Evolutionary conservation across 495 filamentous ascomycete species (phyloP), one percentile per base, ranked within the genome.

Genomic region (Penicillium argentinense): DNA sequence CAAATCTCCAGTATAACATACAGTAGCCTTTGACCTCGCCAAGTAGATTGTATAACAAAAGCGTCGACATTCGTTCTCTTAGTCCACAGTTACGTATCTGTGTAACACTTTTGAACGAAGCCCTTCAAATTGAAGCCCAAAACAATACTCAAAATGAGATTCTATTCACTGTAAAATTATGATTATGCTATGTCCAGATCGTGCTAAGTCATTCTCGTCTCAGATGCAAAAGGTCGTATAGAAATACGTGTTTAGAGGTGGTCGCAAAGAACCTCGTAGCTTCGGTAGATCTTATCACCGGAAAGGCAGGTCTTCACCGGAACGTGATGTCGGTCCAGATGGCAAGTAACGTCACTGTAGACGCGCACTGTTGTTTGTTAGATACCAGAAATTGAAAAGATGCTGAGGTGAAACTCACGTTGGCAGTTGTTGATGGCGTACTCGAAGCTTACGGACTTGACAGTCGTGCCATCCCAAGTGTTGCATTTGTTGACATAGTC

Each of bases 401-500:
- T 29, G 3, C 6, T 16, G 24, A 28, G 4, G 18, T 16, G 2
- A 13, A 3, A 45, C 42, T 45, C 18, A 45, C 42, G 13, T 11
- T 17, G 25, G 42, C 30, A 45, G 8, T 42, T 42, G 28, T 52
- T 52, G 14, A 27, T 42, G 7, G 43, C 43, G 19, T 29, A 29
- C 12, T 52, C 45, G 28, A 45, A 49, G 12, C 33, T 44, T 17
- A 52, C 41, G n/a, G 50, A 57, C 22, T 29, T 19, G 17, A 47
- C 21, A 1, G 16, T 33, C 17, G 39, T 33, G 30, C 41, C 40
- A 2, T 39, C 39, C 6, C 48, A 52, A 9, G 16, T 39, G 24
- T 45, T 18, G 34, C 53, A 56, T 16, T 39, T 16, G 36, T 56
- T 56, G 21, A 52, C 33, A 18, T 43, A 13, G 28, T 49, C 36